These are phyloP conservation scores for Parascedosporium putredinis DNA, from an alignment of 2,329 filamentous ascomycete species.

Conservation along the genomic window DNA sequence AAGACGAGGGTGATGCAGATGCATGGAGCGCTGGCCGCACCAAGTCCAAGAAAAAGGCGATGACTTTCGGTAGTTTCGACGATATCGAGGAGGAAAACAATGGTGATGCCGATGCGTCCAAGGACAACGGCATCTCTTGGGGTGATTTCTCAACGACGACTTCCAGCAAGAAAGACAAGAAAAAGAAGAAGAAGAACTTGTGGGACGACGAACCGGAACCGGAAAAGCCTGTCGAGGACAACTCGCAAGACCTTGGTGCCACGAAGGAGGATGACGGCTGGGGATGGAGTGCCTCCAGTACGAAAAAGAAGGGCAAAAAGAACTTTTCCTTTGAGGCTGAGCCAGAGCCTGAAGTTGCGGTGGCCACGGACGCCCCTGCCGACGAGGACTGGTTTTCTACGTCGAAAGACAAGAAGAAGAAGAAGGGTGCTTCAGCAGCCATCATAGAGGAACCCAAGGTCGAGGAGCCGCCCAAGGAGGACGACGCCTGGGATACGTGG, in stretches of 20 bases:
- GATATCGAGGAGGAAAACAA: slow-evolving; percentile 22
- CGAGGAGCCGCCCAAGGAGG: slow-evolving; percentile 18
- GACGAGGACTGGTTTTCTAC: slow-evolving; percentile 13
- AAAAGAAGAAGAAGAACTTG: slow-evolving; percentile 25
- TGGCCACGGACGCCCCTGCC: slow-evolving; percentile 11
- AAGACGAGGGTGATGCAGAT: slow-evolving; percentile 31
- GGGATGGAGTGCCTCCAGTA: slow-evolving; percentile 27
- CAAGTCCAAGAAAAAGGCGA: slow-evolving; percentile 40
- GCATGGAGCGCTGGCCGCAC: slow-evolving; percentile 36
- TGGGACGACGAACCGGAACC: slow-evolving; percentile 17
- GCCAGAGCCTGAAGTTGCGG: slow-evolving; percentile 15
- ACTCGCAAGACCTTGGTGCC: slow-evolving; percentile 20
- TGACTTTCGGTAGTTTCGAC: slow-evolving; percentile 38
- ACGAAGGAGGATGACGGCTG: slow-evolving; percentile 28
- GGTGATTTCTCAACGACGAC: slow-evolving; percentile 16
- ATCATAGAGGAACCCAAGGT: slow-evolving; percentile 16
- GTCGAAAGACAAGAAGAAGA: slow-evolving; percentile 28
- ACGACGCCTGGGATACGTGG: slow-evolving; percentile 23
- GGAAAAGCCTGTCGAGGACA: slow-evolving; percentile 18
- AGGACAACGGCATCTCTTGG: slow-evolving; percentile 27
- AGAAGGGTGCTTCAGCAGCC: slow-evolving; percentile 18
- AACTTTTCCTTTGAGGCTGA: slow-evolving; percentile 17
- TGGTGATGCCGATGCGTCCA: slow-evolving; percentile 25
- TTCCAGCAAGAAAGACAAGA: slow-evolving; percentile 32
- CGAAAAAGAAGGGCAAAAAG: slow-evolving; percentile 31